phyloP scores from a whole-genome alignment of 257 asterid genomes.

The Fraxinus quadrangulata region DNA sequence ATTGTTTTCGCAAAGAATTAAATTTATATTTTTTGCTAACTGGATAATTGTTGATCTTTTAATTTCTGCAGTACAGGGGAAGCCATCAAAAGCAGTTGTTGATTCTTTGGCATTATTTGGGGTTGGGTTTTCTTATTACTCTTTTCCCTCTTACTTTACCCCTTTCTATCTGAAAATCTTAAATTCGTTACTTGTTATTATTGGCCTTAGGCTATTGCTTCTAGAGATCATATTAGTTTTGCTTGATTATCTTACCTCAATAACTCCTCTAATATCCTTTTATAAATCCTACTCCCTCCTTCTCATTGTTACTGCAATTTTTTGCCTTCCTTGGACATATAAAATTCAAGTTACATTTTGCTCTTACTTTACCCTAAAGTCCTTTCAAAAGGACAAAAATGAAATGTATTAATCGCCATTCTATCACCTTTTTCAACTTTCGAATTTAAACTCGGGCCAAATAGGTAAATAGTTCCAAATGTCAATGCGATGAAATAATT shows the following conservation, averaged over 20 bases:
- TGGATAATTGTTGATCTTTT: slow-evolving; percentile 18
- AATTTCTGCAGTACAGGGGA: slow-evolving; percentile 77
- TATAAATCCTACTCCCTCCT: background rate
- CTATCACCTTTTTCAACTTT: background rate
- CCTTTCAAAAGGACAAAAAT: background rate
- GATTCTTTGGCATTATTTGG: slow-evolving; percentile 94
- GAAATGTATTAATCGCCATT: background rate
- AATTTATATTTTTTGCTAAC: slow-evolving; percentile 26
- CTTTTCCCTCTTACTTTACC: slow-evolving; percentile 16
- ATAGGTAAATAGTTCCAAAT: background rate
- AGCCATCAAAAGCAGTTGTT: slow-evolving; percentile 80
- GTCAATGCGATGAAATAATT: background rate
- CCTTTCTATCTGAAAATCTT: background rate
- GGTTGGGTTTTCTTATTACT: slow-evolving; percentile 52
- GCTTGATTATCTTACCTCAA: background rate
- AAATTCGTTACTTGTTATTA: slow-evolving; percentile 18
- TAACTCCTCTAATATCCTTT: background rate
- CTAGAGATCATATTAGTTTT: slow-evolving; percentile 1
- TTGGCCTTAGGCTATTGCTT: slow-evolving; percentile 14
- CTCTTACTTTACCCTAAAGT: background rate
- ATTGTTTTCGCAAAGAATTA: slow-evolving; percentile 22
- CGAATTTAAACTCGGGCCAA: background rate
- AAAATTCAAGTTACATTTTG: slow-evolving; percentile 6
- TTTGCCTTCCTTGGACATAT: background rate
- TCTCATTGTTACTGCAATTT: background rate